These are phyloP conservation scores for Paramecium bursaria DNA, from an alignment of 73 alveolate genomes.

Conservation along the genomic window DNA sequence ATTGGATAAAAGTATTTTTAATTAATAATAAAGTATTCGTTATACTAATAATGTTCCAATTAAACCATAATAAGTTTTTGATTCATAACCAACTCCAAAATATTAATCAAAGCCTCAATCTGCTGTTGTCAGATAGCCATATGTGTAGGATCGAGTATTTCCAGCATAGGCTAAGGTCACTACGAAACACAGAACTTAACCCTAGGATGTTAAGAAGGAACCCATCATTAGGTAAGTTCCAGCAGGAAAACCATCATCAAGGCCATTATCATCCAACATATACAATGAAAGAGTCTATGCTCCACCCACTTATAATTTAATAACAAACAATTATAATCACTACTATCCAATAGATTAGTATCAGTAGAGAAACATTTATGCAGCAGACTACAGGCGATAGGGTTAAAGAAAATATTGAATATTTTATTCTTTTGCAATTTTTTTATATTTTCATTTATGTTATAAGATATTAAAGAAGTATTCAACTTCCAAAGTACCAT, in stretches of 20 bases:
- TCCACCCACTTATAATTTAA: slow-evolving; percentile 3
- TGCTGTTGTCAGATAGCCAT: too few species aligned
- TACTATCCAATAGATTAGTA: slow-evolving; percentile 51
- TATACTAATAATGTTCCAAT: too few species aligned
- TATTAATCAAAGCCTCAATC: not conserved
- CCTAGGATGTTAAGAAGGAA: not conserved
- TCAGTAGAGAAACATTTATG: too few species aligned
- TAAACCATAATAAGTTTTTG: too few species aligned
- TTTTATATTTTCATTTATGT: slow-evolving; percentile 48
- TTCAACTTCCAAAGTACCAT: slow-evolving; percentile 95
- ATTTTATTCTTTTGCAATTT: too few species aligned
- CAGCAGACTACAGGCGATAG: too few species aligned
- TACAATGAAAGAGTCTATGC: slow-evolving; percentile 21
- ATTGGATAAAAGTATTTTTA: too few species aligned
- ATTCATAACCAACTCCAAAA: not conserved
- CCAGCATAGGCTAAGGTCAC: slow-evolving; percentile 47
- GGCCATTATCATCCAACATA: slow-evolving; percentile 37
- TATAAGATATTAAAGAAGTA: slow-evolving; percentile 86
- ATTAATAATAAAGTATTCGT: too few species aligned
- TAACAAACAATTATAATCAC: slow-evolving; percentile 45
- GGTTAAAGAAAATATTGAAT: too few species aligned
- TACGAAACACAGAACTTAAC: not conserved
- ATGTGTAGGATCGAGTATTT: slow-evolving; percentile 7
- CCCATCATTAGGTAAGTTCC: slow-evolving; percentile 10
- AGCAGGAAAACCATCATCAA: slow-evolving; percentile 59